Base-by-base conservation (phyloP, 2,329 filamentous ascomycete species). In the Cladobotryum protrusum region DNA sequence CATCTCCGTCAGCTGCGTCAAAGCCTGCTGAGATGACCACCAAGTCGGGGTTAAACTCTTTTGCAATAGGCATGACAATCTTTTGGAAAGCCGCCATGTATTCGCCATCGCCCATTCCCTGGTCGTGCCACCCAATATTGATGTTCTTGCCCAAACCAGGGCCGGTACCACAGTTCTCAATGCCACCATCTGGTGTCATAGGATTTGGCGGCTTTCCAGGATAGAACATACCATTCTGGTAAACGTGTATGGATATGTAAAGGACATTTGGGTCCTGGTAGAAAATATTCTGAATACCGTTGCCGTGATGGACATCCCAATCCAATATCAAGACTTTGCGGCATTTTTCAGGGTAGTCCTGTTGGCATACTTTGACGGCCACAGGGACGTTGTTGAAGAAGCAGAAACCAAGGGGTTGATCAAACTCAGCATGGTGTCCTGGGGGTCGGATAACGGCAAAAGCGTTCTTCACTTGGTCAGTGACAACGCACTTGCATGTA, bases 371-470 rank as follows among this genome's bases (percentile, higher is more conserved):
- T 52, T 82, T 86, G n/a, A 90, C 85, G 1, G 91, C 92, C 52
- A 99, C 87, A 17, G 89, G 90, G 3, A 97, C 93, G 62, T 99
- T 99, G 72, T 99, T 96, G 72, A 97, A 97, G 52, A 97, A 81
- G 66, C 93, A 99, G 63, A 99, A 99, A 0, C 93, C 93, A 78
- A 96, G 93, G 1, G 92, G 81, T 34, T 83, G 76, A 60, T 93
- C 79, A 51, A 82, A 84, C 64, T 99, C 93, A 1, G 93, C 93
- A 67, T 99, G 93, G 62, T 99, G 93, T 0, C 93, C 93, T 0
- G 93, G 93, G 2, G 93, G 93, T 13, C 93, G 82, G 60, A 99
- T 96, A 35, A 99, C 86, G 1, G 93, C 93, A 64, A 99, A 93
- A 0, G 89, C 90, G 62, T 99, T 99, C 67, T 95, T 96, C 47